Evolutionary conservation across 495 filamentous ascomycete genomes (phyloP).

Genomic region (Aspergillus hancockii): DNA sequence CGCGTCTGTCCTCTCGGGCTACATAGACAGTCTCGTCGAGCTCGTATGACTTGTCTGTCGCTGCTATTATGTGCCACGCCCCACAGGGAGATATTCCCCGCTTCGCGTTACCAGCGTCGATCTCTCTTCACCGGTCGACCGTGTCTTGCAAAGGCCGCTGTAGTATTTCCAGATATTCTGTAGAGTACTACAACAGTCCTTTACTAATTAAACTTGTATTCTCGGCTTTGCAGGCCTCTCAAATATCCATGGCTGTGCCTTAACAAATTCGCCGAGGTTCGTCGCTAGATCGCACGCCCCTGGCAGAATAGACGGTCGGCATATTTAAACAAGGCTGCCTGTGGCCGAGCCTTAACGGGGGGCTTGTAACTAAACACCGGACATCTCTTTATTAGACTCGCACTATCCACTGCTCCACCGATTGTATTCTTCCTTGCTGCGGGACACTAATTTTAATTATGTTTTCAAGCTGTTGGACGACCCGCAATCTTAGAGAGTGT

Average conservation of each 20-base stretch:
- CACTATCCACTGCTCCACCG: background rate
- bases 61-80: slow-evolving; percentile 4
- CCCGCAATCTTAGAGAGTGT: slow-evolving; percentile 3
- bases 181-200: background rate
- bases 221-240: background rate
- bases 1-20: slow-evolving; percentile 3
- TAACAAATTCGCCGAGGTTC: background rate
- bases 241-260: background rate
- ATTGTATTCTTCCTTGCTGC: slow-evolving; percentile 2
- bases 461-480: slow-evolving; percentile 3
- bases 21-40: slow-evolving; percentile 4
- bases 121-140: background rate
- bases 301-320: background rate
- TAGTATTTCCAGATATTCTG: background rate
- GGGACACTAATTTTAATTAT: background rate
- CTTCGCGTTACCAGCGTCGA: slow-evolving; percentile 4
- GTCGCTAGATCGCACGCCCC: background rate
- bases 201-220: slow-evolving; percentile 3
- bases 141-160: slow-evolving; percentile 3
- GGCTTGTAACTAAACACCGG: background rate
- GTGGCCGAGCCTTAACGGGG: slow-evolving; percentile 3
- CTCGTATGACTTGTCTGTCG: background rate
- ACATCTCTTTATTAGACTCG: background rate
- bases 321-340: background rate
- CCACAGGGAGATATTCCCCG: background rate